Evolutionary conservation across 2,329 filamentous ascomycete species (phyloP).

Genomic region (Acrocalymma vagum): DNA sequence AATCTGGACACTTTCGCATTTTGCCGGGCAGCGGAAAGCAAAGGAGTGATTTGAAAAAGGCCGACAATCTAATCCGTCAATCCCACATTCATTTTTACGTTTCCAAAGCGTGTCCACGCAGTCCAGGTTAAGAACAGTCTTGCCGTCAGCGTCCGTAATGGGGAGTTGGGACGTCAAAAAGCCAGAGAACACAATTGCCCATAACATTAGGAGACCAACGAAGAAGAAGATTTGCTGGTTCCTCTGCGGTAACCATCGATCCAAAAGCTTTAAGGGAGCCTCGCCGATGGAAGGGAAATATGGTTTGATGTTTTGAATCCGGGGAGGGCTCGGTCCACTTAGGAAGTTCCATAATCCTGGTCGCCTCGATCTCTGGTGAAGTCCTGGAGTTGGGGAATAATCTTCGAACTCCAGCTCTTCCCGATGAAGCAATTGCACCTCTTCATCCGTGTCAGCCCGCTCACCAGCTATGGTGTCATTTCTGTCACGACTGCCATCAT

Average conservation of each 20-base stretch:
- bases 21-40: constrained; percentile 77
- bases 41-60: constrained; percentile 76
- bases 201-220: constrained; percentile 65
- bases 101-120: constrained; percentile 77
- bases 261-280: constrained; percentile 68
- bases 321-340: constrained; percentile 53
- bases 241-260: constrained; percentile 64
- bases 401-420: constrained; percentile 39
- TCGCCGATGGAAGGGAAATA: constrained; percentile 72
- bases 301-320: constrained; percentile 53
- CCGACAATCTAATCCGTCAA: constrained; percentile 77
- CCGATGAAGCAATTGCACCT: constrained; percentile 33
- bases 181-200: constrained; percentile 72
- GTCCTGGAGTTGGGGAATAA: constrained; percentile 7
- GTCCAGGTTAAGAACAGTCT: constrained; percentile 71
- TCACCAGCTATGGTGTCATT: constrained; percentile 12
- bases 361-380: constrained; percentile 1
- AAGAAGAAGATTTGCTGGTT: constrained; percentile 66
- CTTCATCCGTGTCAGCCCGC: constrained; percentile 30
- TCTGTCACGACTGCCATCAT: too few relatives aligned
- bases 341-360: constrained; percentile 40
- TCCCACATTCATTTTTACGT: constrained; percentile 73
- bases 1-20: constrained; percentile 70
- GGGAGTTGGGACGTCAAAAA: constrained; percentile 69
- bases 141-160: constrained; percentile 66